Base-by-base conservation (phyloP, 2,329 filamentous ascomycete genomes). In the Bipolaris oryzae region DNA sequence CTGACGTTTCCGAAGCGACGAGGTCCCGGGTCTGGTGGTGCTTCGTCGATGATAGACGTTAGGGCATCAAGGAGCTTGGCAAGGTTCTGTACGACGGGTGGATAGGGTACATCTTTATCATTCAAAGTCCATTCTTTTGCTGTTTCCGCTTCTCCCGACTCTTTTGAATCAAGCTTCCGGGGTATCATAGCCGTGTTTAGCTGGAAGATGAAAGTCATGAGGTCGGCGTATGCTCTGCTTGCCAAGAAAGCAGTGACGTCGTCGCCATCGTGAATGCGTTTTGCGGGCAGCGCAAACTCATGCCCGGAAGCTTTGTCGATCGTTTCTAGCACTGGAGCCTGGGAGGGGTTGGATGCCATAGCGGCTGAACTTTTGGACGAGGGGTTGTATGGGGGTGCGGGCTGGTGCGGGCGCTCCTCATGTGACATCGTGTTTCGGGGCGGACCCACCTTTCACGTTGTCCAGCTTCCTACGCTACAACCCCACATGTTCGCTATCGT, bases 1-100 rank as follows among this genome's bases (percentile, higher is more conserved):
- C 90, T 94, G 43, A 91, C 81, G 74, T 99, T 99, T 33, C 95
- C 95, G 73, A 98, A 99, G 60, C 95, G 84, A 50, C 94, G 84
- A 16, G 94, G 93, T 13, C 93, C 93, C 6, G 87, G 86, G 68
- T 96, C 90, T 0, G 94, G 94, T 1, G 93, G 94, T 0, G 87
- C 90, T 70, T 93, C 87, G 15, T 89, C 85, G 48, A 96, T 85
- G 47, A 96, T 83, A 7, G 77, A 78, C 49, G 86, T 84, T 13
- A 96, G 80, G 46, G 81, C 84, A 5, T 81, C 77, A 15, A 98
- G 78, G 34, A 99, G 80, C 9, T 79, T 73, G 74, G 88, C 87
- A 18, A 98, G 79, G 9, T 81, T 82, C 48, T 80, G 79, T 18
- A 96, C 83, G 0, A 87, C 82, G 1, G 83, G 79, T 35, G 86